phyloP scores from a whole-genome alignment of 148 eudicot species.

The Mesembryanthemum crystallinum region DNA sequence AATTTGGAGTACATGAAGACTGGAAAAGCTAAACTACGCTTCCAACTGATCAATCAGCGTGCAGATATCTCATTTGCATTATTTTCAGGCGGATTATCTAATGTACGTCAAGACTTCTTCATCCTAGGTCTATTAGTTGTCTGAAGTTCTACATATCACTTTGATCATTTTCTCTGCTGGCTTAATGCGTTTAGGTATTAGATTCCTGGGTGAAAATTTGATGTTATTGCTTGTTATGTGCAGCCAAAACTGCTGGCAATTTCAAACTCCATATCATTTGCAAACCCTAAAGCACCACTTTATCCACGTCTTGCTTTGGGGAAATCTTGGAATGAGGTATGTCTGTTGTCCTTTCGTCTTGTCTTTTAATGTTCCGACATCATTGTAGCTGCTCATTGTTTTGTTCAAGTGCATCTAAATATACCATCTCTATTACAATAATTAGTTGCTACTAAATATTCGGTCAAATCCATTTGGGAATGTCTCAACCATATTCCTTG shows the following conservation, averaged over 20 bases:
- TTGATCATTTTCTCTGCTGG: not conserved
- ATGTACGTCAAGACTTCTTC: conserved; percentile 37
- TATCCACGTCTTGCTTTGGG: conserved; percentile 86
- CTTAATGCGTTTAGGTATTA: not conserved
- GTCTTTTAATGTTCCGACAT: not conserved
- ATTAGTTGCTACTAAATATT: not conserved
- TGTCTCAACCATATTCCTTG: not conserved
- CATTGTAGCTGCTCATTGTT: conserved; percentile 1
- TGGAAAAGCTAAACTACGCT: conserved; percentile 55
- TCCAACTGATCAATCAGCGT: conserved; percentile 88
- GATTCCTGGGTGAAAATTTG: not conserved
- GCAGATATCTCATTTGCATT: conserved; percentile 87
- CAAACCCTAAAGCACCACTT: conserved; percentile 62
- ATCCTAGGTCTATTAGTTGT: not conserved
- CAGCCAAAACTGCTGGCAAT: conserved; percentile 40
- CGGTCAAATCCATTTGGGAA: not conserved
- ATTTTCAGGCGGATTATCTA: conserved; percentile 74
- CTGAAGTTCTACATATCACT: not conserved
- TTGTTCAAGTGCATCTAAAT: not conserved
- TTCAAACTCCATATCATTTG: conserved; percentile 37
- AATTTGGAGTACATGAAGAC: conserved; percentile 44
- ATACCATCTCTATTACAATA: not conserved
- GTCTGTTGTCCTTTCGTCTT: conserved; percentile 12
- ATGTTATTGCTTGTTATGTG: conserved; percentile 12
- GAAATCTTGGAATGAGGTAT: conserved; percentile 77